These are phyloP conservation scores for Exserohilum turcica DNA, from an alignment of 2,329 filamentous ascomycete species.

Conservation along the genomic window DNA sequence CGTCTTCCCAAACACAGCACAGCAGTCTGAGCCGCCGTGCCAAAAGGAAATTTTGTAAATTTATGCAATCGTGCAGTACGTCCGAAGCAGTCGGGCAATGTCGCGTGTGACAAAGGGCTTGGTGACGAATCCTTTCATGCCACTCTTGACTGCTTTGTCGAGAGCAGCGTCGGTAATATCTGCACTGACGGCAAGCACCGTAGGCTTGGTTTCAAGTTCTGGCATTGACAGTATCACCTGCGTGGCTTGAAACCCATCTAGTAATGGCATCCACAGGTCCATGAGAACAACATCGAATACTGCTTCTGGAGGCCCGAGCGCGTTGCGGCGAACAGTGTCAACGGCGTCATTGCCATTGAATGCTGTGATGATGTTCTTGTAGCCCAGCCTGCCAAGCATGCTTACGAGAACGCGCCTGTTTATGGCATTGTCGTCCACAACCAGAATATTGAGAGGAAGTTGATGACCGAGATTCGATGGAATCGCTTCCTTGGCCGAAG, in stretches of 20 bases:
- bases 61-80: constrained; percentile 48
- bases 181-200: constrained; percentile 67
- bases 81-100: constrained; percentile 63
- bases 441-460: constrained; percentile 69
- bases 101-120: constrained; percentile 70
- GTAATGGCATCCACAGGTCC: constrained; percentile 78
- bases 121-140: constrained; percentile 71
- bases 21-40: constrained; percentile 3
- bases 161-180: constrained; percentile 69
- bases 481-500: constrained; percentile 28
- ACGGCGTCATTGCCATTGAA: constrained; percentile 73
- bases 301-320: constrained; percentile 25
- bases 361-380: constrained; percentile 66
- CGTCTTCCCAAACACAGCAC: constrained; percentile 14
- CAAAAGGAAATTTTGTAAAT: constrained; percentile 4
- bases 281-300: constrained; percentile 69
- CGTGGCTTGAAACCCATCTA: constrained; percentile 74
- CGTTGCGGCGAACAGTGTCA: constrained; percentile 59
- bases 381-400: constrained; percentile 71
- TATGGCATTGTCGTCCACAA: constrained; percentile 75
- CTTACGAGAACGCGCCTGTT: constrained; percentile 70
- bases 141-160: constrained; percentile 63
- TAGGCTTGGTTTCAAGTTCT: constrained; percentile 39
- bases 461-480: constrained; percentile 57
- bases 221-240: constrained; percentile 63